Evolutionary conservation across 352 stramenopile species (phyloP).

Genomic region (Pythium dissimile): DNA sequence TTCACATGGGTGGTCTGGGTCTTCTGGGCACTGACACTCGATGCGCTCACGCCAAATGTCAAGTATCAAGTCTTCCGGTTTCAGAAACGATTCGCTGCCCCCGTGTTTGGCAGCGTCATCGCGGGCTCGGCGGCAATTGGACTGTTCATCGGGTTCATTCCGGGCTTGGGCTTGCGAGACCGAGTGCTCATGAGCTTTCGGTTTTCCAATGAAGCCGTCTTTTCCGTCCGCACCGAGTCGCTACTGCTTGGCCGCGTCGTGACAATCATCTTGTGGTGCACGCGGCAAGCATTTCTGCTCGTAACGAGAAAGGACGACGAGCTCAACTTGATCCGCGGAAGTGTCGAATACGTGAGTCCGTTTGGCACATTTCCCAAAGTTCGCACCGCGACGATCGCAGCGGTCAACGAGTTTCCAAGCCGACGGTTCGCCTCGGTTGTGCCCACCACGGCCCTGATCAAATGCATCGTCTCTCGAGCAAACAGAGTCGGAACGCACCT

Average conservation of each 20-base stretch:
- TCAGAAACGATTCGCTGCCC: constrained; percentile 3
- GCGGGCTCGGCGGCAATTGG: background rate
- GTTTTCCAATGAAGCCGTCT: background rate
- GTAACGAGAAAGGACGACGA: constrained; percentile 4
- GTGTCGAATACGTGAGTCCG: constrained; percentile 3
- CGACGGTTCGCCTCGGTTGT: too few species aligned
- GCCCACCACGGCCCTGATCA: too few species aligned
- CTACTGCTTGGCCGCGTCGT: constrained; percentile 3
- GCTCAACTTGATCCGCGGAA: constrained; percentile 12
- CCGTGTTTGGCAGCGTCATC: background rate
- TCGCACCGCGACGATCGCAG: too few species aligned
- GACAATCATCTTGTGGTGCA: constrained; percentile 4
- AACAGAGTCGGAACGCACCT: too few species aligned
- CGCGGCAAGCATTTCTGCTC: constrained; percentile 5
- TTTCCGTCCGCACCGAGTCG: background rate
- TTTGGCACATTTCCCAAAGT: too few species aligned
- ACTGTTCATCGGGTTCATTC: background rate
- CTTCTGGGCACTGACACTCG: background rate
- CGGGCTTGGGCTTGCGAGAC: background rate
- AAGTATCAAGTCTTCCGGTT: constrained; percentile 3
- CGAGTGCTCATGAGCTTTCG: constrained; percentile 1
- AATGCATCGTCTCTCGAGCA: too few species aligned
- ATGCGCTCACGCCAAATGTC: constrained; percentile 1
- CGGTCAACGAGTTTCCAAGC: too few species aligned
- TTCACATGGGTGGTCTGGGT: constrained; percentile 8